Evolutionary conservation across 176 grass and related monocot species (phyloP), one percentile per base, ranked within the genome.

Genomic region (Triticum urartu): DNA sequence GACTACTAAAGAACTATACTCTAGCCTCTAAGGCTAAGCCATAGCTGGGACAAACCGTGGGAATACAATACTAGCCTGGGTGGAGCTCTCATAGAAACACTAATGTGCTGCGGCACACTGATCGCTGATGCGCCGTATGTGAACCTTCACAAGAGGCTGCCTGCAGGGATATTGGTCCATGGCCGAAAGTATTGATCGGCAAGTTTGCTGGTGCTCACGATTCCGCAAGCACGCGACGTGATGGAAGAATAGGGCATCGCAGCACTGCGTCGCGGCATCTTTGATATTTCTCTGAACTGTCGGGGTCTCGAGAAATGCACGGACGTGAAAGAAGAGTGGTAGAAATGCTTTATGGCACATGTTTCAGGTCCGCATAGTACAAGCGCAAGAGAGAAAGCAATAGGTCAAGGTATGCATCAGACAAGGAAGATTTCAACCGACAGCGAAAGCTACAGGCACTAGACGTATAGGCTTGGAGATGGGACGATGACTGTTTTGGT

Each of bases 271-370:
- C 12, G 11, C 11, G 1, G 7, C 58, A 10, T 40, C 28, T 7
- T 83, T 83, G 79, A 83, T 87, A 87, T 83, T 90, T 89, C 18
- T n/a, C n/a, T 11, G 2, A 72, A 36, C 70, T 9, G 12, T 86
- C 54, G 5, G 52, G 2, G 52, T 86, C 63, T 77, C 1, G 4
- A 56, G 50, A 81, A 80, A 83, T 48, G 36, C 74, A 39, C 80
- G 70, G 7, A 11, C 18, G 8, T 25, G 15, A 43, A 36, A 48
- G 50, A 4, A 43, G 64, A 50, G 52, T 56, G 68, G 75, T 59
- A 3, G 66, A 8, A 69, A n/a, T 24, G 25, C 12, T 70, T 42
- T 11, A 64, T 67, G n/a, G n/a, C n/a, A n/a, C n/a, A n/a, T n/a
- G n/a, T n/a, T n/a, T n/a, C n/a, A n/a, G 24, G 12, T 21, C 18